A percentile compares a stretch with the other conserved stretches of the same genome.
These are phyloP conservation scores for Breviolum minutum DNA, from an alignment of 73 alveolate species.

Conservation along the genomic window DNA sequence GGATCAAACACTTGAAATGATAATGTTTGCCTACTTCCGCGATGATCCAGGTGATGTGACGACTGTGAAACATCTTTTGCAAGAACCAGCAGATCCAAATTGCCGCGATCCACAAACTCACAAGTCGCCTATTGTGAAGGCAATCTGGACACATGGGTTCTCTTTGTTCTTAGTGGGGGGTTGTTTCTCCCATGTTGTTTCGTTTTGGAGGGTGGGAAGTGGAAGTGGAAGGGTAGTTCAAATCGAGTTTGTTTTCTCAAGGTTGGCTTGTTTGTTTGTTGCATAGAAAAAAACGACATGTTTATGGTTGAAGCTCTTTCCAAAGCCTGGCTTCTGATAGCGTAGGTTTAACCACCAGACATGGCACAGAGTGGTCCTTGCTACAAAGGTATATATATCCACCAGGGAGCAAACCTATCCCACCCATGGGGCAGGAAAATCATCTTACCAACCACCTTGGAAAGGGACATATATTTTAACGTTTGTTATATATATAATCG, in stretches of 20 bases:
- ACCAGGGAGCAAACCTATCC: too few species aligned
- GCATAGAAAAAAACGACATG: neutral
- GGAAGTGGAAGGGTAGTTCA: too few species aligned
- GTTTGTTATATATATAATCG: neutral
- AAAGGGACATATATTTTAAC: too few species aligned
- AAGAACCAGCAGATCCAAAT: conserved; percentile 57
- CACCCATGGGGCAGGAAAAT: too few species aligned
- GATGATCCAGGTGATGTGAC: conserved; percentile 29
- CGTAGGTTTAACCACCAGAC: too few species aligned
- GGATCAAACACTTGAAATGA: too few species aligned
- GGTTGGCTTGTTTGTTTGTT: neutral
- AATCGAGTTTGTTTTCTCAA: neutral
- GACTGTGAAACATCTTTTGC: neutral
- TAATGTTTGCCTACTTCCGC: too few species aligned
- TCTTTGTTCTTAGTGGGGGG: neutral
- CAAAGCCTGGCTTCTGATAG: too few species aligned
- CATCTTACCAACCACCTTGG: too few species aligned
- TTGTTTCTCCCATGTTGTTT: neutral
- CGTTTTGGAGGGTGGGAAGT: neutral
- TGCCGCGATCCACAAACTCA: conserved; percentile 15
- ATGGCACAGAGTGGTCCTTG: too few species aligned
- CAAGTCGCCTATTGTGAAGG: conserved; percentile 43
- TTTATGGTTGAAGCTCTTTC: too few species aligned
- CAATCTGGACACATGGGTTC: neutral
- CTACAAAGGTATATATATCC: too few species aligned